Conservation (phyloP, 371 early-diverging fungal genomes). For the Haplosporangium sp. region DNA sequence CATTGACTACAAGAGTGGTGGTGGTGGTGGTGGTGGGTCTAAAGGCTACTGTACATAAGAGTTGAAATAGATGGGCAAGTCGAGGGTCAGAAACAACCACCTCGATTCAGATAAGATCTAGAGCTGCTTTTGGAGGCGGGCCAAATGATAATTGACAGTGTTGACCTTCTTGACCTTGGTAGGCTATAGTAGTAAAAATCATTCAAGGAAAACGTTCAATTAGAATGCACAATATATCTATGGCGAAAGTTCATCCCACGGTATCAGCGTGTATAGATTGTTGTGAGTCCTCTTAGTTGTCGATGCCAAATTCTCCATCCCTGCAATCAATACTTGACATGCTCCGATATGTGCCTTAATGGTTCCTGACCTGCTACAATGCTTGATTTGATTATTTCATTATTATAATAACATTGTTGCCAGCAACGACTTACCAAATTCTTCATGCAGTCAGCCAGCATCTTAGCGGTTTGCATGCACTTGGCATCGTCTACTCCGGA, state of each 20-base stretch:
- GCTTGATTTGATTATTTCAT: not conserved
- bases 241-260: no score
- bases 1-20: no score
- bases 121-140: conserved; percentile 74
- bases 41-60: not conserved
- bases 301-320: no score
- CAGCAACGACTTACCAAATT: conserved; percentile 65
- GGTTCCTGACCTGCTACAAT: not conserved
- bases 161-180: conserved; percentile 64
- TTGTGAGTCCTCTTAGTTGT: no score
- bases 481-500: conserved; percentile 70
- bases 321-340: no score
- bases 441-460: conserved; percentile 72
- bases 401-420: not conserved
- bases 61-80: not conserved
- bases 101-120: conserved; percentile 37
- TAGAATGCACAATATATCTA: no score
- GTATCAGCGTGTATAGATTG: no score
- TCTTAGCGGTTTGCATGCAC: conserved; percentile 66
- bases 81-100: not conserved
- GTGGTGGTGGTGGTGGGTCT: no score
- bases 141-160: conserved; percentile 76
- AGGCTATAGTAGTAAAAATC: conserved; percentile 53
- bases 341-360: not conserved
- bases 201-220: no score